Percentiles rank a stretch among this genome's conserved stretches.
Conservation (phyloP, 768 basidiomycete species). For the Amyloporia xantha region DNA sequence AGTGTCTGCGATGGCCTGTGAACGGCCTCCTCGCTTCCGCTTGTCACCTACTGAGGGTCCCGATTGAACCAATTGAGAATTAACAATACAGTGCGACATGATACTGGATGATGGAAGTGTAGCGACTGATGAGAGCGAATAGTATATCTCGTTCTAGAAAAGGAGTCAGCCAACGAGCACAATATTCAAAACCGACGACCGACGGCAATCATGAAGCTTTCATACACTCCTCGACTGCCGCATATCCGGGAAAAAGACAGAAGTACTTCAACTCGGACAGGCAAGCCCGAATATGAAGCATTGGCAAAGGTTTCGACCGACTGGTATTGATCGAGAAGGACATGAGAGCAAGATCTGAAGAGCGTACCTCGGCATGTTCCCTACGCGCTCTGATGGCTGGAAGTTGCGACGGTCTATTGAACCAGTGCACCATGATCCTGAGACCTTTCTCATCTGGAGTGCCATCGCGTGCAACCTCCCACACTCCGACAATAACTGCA, state of each 20-base stretch:
- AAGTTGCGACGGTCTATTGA: conserved; percentile 59
- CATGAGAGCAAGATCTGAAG: too few species aligned
- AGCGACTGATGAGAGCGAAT: conserved; percentile 43
- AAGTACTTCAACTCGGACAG: too few species aligned
- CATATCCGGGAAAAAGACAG: too few species aligned
- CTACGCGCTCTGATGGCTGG: conserved; percentile 53
- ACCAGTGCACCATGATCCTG: conserved; percentile 69
- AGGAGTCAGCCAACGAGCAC: background rate
- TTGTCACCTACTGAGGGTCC: background rate
- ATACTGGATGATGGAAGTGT: conserved; percentile 47
- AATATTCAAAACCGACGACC: background rate
- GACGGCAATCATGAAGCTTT: background rate
- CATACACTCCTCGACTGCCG: background rate
- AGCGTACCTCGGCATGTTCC: conserved; percentile 53
- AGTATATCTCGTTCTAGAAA: conserved; percentile 70
- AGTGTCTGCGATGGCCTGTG: too few species aligned
- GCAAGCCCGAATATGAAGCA: background rate
- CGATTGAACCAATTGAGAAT: background rate
- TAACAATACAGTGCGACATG: conserved; percentile 20
- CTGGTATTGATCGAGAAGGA: background rate
- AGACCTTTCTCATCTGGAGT: conserved; percentile 32
- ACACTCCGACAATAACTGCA: conserved; percentile 66
- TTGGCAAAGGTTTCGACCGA: too few species aligned
- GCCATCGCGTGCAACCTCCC: conserved; percentile 40
- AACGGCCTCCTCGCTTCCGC: background rate